Evolutionary conservation across 1,284 basidiomycete species (phyloP), one percentile per base, ranked within the genome.

Genomic region (Kalmanozyma brasiliensis): DNA sequence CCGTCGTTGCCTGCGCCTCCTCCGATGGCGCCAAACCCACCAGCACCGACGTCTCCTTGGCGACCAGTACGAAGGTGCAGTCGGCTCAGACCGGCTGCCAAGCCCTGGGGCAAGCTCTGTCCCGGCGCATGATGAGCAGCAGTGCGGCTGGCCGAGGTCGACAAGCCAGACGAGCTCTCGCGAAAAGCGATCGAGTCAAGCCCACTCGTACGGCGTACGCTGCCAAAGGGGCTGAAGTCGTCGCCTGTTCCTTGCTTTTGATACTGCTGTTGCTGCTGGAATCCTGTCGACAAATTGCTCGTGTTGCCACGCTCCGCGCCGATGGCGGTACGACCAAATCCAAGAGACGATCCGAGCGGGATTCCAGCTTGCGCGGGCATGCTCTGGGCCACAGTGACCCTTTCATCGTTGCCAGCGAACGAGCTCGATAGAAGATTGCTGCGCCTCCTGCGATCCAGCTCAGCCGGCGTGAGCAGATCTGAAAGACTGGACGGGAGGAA

Each of bases 101-200:
- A 85, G 33, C 91, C 91, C 65, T 93, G 91, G 1, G 92, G 91
- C n/a, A 93, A 85, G 82, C 88, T 90, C 82, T 92, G 91, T 0
- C 91, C 91, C 0, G 91, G 91, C 1, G 91, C 91, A 70, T 93
- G 91, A 11, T 87, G 84, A 14, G 64, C 53, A 9, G 68, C 53
- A 8, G 68, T 47, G 3, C 63, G 53, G 10, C 60, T 53, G 4
- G 51, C 62, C 17, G 63, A 57, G 6, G 51, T 55, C 42, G 59
- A 56, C 23, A 62, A n/a, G 1, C 53, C 43, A 11, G 48, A 36
- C 16, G 33, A 16, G 29, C 52, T 41, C 20, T 66, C 62, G 16
- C 57, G 45, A 36, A 71, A 61, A 4, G 68, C 63, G 19, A 66
- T 56, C n/a, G 57, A 49, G 19, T 71, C 63, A 3, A 71, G 23